Evolutionary conservation across 2,329 filamentous ascomycete genomes (phyloP).

Genomic region (Fusarium sp.): DNA sequence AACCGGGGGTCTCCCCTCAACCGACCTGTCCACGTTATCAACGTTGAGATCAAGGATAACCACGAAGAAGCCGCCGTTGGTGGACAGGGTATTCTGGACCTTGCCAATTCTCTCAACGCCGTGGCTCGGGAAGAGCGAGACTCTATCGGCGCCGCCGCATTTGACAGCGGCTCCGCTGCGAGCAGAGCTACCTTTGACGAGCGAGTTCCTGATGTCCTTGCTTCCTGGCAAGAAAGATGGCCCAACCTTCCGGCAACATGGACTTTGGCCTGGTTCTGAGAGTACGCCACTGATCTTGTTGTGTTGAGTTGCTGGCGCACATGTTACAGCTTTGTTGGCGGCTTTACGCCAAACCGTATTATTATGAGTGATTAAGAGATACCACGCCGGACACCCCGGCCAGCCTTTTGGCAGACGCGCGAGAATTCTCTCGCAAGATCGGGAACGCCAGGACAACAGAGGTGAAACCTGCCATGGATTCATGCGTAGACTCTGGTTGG

Average conservation of each 20-base stretch:
- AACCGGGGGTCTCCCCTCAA: constrained; percentile 88
- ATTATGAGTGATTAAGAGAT: not conserved
- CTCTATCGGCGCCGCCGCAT: constrained; percentile 69
- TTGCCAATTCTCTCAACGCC: constrained; percentile 85
- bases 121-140: constrained; percentile 82
- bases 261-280: constrained; percentile 93
- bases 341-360: not conserved
- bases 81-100: constrained; percentile 89
- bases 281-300: not conserved
- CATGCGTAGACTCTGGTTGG: not conserved
- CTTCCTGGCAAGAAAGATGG: constrained; percentile 94
- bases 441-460: not conserved
- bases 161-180: constrained; percentile 75
- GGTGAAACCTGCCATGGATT: not conserved
- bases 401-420: not conserved
- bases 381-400: not conserved
- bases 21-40: constrained; percentile 95
- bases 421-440: not conserved
- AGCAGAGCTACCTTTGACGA: constrained; percentile 88
- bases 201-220: constrained; percentile 89
- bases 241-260: constrained; percentile 90
- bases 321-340: not conserved
- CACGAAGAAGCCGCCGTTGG: constrained; percentile 95
- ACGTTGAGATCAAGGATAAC: constrained; percentile 98
- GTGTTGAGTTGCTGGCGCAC: not conserved